These are phyloP conservation scores for Penicillium thymicola DNA, from an alignment of 2,329 filamentous ascomycete species.

Conservation along the genomic window DNA sequence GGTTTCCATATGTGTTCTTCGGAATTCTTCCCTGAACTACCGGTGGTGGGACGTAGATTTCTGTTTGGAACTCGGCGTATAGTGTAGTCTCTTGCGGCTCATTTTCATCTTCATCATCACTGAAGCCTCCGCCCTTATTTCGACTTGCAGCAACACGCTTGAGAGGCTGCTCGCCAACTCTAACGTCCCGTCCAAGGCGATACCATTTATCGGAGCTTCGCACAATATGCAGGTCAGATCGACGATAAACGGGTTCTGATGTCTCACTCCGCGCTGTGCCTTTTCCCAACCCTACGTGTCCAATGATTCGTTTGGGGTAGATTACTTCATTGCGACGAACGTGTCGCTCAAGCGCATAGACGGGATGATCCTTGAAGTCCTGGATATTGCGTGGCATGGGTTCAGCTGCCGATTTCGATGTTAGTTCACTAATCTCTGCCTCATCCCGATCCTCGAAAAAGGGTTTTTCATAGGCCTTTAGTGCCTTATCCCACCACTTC, in stretches of 20 bases:
- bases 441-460: slow-evolving; percentile 67
- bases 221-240: slow-evolving; percentile 74
- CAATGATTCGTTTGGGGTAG: slow-evolving; percentile 66
- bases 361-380: slow-evolving; percentile 82
- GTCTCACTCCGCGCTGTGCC: slow-evolving; percentile 44
- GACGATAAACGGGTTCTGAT: slow-evolving; percentile 76
- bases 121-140: slow-evolving; percentile 29
- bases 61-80: slow-evolving; percentile 62
- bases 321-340: slow-evolving; percentile 80
- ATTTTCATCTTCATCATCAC: slow-evolving; percentile 44
- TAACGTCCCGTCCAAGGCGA: slow-evolving; percentile 76
- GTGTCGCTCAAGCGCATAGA: slow-evolving; percentile 82
- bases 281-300: slow-evolving; percentile 64
- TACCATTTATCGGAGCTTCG: slow-evolving; percentile 88
- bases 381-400: slow-evolving; percentile 80
- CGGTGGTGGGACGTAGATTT: slow-evolving; percentile 70
- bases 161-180: slow-evolving; percentile 71
- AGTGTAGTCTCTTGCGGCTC: slow-evolving; percentile 55
- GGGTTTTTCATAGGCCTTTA: slow-evolving; percentile 40
- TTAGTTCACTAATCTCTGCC: slow-evolving; percentile 75
- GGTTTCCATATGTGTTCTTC: slow-evolving; percentile 59
- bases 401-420: slow-evolving; percentile 68
- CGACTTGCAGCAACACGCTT: slow-evolving; percentile 63
- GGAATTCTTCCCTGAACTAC: slow-evolving; percentile 69
- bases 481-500: slow-evolving; percentile 54